A percentile compares a stretch with the other conserved stretches of the same genome.
phyloP scores from a whole-genome alignment of 2,329 filamentous ascomycete genomes.

The Bipolaris sorokiniana region DNA sequence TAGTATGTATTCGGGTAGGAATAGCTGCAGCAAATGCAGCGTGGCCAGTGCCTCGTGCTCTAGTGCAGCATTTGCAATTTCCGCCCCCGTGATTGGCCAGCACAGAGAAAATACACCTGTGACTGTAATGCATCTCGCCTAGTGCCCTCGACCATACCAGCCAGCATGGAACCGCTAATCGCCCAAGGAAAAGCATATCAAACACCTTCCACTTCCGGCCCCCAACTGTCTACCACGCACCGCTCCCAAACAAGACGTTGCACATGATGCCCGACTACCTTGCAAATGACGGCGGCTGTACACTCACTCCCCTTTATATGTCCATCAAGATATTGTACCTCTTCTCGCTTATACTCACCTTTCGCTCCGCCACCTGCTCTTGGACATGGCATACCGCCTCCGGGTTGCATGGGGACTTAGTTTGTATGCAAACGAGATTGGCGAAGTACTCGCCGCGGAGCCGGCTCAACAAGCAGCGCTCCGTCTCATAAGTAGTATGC shows the following conservation, averaged over 20 bases:
- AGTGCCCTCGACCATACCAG: neutral
- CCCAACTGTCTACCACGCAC: neutral
- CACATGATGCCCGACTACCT: no score
- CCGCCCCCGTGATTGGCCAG: neutral
- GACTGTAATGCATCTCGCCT: neutral
- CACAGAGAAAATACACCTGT: neutral
- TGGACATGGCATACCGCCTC: neutral
- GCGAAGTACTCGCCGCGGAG: neutral
- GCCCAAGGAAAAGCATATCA: neutral
- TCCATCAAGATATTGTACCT: neutral
- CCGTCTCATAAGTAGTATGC: neutral
- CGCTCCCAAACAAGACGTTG: neutral
- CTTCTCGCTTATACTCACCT: neutral
- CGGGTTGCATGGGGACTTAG: neutral
- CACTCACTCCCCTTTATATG: neutral
- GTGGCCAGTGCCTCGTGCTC: neutral
- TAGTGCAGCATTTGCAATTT: neutral
- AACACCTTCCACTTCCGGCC: neutral
- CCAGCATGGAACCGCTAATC: neutral
- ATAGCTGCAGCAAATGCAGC: neutral
- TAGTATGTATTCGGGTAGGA: no score
- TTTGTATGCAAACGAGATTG: slow-evolving; percentile 3
- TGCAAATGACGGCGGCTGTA: neutral
- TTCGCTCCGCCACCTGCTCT: neutral
- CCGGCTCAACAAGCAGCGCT: neutral